Conservation (phyloP, 2,329 filamentous ascomycete genomes). For the Cadophora sp. region DNA sequence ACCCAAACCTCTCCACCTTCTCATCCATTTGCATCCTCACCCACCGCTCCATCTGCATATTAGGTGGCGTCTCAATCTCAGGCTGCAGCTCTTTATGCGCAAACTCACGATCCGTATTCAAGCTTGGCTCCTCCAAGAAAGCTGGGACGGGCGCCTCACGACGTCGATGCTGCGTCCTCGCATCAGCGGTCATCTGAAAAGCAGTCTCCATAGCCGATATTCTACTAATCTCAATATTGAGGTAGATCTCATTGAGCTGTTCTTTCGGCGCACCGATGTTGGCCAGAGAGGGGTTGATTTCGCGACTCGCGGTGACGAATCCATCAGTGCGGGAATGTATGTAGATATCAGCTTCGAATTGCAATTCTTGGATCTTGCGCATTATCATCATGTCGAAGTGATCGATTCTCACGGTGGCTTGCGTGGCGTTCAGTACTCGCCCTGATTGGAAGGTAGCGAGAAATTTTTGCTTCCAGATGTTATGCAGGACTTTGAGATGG, state of each 20-base stretch:
- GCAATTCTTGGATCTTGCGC: conserved; percentile 36
- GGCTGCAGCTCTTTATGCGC: conserved; percentile 27
- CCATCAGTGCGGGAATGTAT: conserved; percentile 31
- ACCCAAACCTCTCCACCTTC: conserved; percentile 31
- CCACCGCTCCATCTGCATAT: conserved; percentile 29
- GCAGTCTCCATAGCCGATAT: background rate
- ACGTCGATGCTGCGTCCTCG: conserved; percentile 22
- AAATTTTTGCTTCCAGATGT: conserved; percentile 33
- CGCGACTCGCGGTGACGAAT: conserved; percentile 26
- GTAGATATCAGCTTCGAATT: conserved; percentile 32
- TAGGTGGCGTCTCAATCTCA: conserved; percentile 30
- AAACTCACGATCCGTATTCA: conserved; percentile 34
- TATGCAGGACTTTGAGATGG: conserved; percentile 32
- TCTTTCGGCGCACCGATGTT: conserved; percentile 20
- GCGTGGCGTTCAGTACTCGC: conserved; percentile 27
- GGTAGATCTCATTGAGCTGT: conserved; percentile 23
- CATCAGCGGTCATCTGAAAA: background rate
- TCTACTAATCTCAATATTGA: conserved; percentile 11
- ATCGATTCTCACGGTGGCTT: conserved; percentile 34
- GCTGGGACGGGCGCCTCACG: conserved; percentile 17
- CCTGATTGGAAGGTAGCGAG: conserved; percentile 25
- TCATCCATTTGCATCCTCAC: conserved; percentile 25
- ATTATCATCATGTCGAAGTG: conserved; percentile 35
- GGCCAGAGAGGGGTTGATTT: conserved; percentile 24
- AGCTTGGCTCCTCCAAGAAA: conserved; percentile 32